Percentiles rank a stretch among this genome's conserved stretches.
Evolutionary conservation across 306 rosid genomes (phyloP).

Genomic region (Citrullus mucosospermus): DNA sequence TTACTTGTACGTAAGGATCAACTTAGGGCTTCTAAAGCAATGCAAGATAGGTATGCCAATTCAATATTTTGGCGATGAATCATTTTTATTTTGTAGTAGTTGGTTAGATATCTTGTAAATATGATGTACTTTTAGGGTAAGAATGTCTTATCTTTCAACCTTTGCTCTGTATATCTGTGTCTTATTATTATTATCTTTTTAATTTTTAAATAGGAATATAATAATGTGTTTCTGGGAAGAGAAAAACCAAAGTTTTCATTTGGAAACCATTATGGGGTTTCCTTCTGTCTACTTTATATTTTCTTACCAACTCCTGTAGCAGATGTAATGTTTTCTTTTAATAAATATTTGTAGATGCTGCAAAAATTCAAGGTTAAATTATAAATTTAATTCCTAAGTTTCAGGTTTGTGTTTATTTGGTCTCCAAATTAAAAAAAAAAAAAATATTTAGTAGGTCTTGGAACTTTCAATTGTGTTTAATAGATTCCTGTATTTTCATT

Average conservation of each 20-base stretch:
- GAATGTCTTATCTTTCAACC: background rate
- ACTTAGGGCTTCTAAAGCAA: slow-evolving; percentile 86
- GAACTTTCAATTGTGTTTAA: background rate
- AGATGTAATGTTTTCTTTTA: background rate
- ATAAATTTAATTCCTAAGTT: background rate
- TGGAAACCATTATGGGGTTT: background rate
- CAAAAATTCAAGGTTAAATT: background rate
- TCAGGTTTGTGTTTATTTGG: background rate
- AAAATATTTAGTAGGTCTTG: background rate
- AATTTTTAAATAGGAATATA: background rate
- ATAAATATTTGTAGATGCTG: background rate
- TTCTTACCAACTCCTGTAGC: background rate
- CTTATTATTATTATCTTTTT: background rate
- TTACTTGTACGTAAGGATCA: slow-evolving; percentile 79
- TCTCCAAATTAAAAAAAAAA: background rate
- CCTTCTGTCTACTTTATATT: background rate
- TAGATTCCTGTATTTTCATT: too few relatives aligned
- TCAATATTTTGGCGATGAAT: background rate
- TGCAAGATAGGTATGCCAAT: slow-evolving; percentile 87
- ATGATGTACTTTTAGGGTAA: background rate
- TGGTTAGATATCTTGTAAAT: background rate
- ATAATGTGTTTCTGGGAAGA: background rate
- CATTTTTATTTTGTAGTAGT: background rate
- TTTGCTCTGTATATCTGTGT: background rate
- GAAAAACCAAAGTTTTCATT: background rate